A percentile compares a stretch with the other conserved stretches of the same genome.
Evolutionary conservation across 2,329 filamentous ascomycete species (phyloP).

Genomic region (Claviceps quebecensis): DNA sequence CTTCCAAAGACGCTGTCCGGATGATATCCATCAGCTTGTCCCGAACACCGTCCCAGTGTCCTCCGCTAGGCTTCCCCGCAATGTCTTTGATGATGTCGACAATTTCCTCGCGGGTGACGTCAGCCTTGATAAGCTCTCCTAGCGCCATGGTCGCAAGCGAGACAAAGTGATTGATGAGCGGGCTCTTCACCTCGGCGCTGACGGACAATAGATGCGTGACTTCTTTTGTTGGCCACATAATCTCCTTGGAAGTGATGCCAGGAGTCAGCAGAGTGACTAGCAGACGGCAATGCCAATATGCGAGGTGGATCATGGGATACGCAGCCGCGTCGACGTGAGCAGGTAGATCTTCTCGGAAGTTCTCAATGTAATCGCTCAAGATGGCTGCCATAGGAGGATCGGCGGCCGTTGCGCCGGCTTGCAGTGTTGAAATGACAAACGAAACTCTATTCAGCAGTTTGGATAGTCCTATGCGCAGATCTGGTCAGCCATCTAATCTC

Average conservation of each 20-base stretch:
- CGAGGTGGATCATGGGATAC: constrained; percentile 46
- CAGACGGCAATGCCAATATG: constrained; percentile 57
- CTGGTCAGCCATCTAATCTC: not conserved
- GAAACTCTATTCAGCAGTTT: constrained; percentile 35
- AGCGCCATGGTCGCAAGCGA: constrained; percentile 47
- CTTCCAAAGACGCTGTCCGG: constrained; percentile 18
- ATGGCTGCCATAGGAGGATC: constrained; percentile 21
- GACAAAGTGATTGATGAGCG: constrained; percentile 54
- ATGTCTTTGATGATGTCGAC: constrained; percentile 40
- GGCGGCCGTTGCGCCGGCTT: constrained; percentile 20
- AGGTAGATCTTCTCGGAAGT: constrained; percentile 52
- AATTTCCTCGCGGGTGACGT: constrained; percentile 43
- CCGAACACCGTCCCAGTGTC: constrained; percentile 43
- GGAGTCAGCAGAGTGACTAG: constrained; percentile 47
- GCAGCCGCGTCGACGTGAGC: constrained; percentile 35
- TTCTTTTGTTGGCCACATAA: constrained; percentile 46
- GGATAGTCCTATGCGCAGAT: constrained; percentile 31
- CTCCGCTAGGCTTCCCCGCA: constrained; percentile 35
- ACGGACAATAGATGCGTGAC: constrained; percentile 43
- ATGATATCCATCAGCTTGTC: constrained; percentile 25
- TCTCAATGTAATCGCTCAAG: constrained; percentile 32
- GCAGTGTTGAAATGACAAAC: constrained; percentile 23
- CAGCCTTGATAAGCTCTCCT: constrained; percentile 40
- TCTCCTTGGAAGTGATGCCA: constrained; percentile 38
- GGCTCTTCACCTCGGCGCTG: constrained; percentile 41